phyloP scores from a whole-genome alignment of 108 stramenopile genomes.

The Cyclotella choctawhatcheeana region DNA sequence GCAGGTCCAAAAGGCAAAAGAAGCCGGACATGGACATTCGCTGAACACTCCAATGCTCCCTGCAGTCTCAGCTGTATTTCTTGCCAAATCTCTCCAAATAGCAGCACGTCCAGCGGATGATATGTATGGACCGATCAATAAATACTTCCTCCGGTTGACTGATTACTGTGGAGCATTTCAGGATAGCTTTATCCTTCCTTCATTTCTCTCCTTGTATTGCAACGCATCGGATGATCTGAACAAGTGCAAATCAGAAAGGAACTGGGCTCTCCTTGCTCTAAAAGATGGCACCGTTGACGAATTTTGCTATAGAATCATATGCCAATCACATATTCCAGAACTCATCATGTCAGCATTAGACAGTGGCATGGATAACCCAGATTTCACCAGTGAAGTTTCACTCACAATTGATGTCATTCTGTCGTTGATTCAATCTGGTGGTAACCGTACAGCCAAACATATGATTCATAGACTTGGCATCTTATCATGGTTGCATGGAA shows the following conservation, averaged over 20 bases:
- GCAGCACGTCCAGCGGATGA: constrained; percentile 70
- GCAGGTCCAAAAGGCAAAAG: constrained; percentile 32
- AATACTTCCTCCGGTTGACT: constrained; percentile 72
- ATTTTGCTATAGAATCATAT: constrained; percentile 64
- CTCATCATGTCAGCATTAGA: constrained; percentile 74
- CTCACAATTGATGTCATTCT: constrained; percentile 41
- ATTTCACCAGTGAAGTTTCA: constrained; percentile 27
- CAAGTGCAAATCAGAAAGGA: constrained; percentile 65
- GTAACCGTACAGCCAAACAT: constrained; percentile 37
- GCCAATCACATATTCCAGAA: constrained; percentile 78
- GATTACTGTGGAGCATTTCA: constrained; percentile 81
- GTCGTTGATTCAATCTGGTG: constrained; percentile 43
- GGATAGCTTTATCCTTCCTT: constrained; percentile 75
- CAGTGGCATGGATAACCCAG: constrained; percentile 30
- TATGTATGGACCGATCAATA: constrained; percentile 76
- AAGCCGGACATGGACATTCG: background rate
- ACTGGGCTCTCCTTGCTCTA: constrained; percentile 73
- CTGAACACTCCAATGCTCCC: constrained; percentile 59
- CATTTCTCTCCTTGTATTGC: constrained; percentile 84
- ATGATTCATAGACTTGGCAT: constrained; percentile 48
- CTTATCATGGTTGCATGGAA: constrained; percentile 54
- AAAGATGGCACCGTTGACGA: constrained; percentile 71
- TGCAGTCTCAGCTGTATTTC: constrained; percentile 66
- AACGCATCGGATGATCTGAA: constrained; percentile 59
- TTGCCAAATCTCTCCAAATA: constrained; percentile 72